Evolutionary conservation across 2,329 filamentous ascomycete species (phyloP).

Genomic region (Orbilia brochopaga): DNA sequence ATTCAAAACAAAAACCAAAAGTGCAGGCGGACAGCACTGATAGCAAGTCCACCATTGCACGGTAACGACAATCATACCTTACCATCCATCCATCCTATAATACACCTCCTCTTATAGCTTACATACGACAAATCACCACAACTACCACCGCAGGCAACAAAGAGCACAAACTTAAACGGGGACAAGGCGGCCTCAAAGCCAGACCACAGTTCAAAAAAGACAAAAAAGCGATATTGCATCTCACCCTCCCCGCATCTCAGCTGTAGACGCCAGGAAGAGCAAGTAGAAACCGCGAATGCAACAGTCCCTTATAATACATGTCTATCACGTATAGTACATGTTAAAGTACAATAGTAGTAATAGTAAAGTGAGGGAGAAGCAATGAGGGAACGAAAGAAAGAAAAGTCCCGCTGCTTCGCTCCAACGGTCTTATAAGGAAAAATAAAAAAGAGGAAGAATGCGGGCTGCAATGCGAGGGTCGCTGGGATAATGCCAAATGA

Average conservation of each 20-base stretch:
- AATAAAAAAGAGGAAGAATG: too few species aligned
- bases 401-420: slow-evolving; percentile 5
- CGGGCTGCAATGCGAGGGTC: not conserved
- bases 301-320: slow-evolving; percentile 20
- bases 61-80: too few species aligned
- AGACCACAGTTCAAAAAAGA: not conserved
- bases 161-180: too few species aligned
- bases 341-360: not conserved
- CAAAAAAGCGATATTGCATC: not conserved
- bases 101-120: too few species aligned
- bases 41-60: too few species aligned
- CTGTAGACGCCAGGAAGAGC: not conserved
- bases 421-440: not conserved
- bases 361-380: not conserved
- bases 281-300: not conserved
- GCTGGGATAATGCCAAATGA: not conserved
- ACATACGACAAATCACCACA: too few species aligned
- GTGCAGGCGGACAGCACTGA: too few species aligned
- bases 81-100: too few species aligned
- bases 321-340: slow-evolving; percentile 12
- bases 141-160: too few species aligned
- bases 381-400: not conserved
- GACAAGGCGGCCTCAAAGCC: too few species aligned
- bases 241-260: not conserved
- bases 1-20: too few species aligned